Conservation (phyloP, 371 early-diverging fungal genomes). For the Coemansia sp. region DNA sequence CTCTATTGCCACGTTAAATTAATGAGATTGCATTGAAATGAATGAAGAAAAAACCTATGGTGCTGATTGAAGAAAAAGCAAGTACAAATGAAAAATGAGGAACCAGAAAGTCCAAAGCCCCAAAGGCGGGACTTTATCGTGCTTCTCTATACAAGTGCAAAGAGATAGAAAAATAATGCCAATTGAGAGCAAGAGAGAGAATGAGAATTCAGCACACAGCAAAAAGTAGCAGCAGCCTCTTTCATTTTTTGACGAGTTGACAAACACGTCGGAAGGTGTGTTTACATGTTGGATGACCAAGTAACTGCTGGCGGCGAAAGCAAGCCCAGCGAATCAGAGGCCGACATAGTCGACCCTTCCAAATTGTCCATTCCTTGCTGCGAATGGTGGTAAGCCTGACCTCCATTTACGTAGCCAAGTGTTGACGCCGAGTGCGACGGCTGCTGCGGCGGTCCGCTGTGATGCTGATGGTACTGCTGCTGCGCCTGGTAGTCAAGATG, state of each 20-base stretch:
- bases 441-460: constrained; percentile 18
- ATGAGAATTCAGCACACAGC: neutral
- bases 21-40: constrained; percentile 1
- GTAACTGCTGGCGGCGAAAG: constrained; percentile 47
- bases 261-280: neutral
- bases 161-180: constrained; percentile 17
- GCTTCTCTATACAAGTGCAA: constrained; percentile 41
- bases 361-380: constrained; percentile 43
- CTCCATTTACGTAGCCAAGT: constrained; percentile 31
- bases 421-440: constrained; percentile 25
- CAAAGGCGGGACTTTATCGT: neutral
- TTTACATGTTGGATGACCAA: constrained; percentile 47
- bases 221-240: neutral
- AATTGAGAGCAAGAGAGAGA: neutral
- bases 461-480: constrained; percentile 33
- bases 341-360: constrained; percentile 27
- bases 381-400: constrained; percentile 41
- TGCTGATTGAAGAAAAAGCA: constrained; percentile 4
- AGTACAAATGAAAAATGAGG: constrained; percentile 6
- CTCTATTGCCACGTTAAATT: neutral
- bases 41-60: constrained; percentile 5
- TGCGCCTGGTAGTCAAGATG: constrained; percentile 41
- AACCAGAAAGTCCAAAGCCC: neutral
- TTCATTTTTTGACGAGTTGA: neutral
- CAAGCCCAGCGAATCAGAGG: constrained; percentile 38